Percentiles rank a stretch among this genome's conserved stretches.
Evolutionary conservation across 73 alveolate species (phyloP).

Genomic region (Blepharisma japonicum): DNA sequence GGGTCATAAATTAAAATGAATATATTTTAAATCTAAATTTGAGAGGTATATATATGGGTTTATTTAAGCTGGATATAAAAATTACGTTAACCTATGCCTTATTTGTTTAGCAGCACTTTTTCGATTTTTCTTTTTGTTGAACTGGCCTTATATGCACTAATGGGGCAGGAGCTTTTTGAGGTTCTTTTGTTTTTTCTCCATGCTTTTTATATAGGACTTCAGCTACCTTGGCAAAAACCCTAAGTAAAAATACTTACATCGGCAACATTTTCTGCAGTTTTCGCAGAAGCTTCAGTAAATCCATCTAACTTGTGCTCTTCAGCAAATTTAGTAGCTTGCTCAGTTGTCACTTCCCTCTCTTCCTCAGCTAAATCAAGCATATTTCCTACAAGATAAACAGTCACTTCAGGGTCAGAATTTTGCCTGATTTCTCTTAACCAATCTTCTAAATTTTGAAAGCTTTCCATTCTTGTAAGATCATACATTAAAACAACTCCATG

Average conservation of each 20-base stretch:
- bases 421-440: constrained; percentile 50
- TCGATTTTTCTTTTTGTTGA: background rate
- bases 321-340: background rate
- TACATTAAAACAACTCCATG: constrained; percentile 86
- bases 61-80: too few relatives aligned
- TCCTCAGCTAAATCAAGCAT: constrained; percentile 53
- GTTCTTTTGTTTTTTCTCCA: background rate
- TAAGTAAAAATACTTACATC: constrained; percentile 8
- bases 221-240: constrained; percentile 24
- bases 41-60: too few relatives aligned
- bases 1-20: too few relatives aligned
- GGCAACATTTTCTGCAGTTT: constrained; percentile 29
- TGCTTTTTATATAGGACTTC: background rate
- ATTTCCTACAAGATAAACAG: constrained; percentile 48
- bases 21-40: too few relatives aligned
- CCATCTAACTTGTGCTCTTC: constrained; percentile 19
- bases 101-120: background rate
- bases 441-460: constrained; percentile 47
- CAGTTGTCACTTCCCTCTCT: constrained; percentile 36
- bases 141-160: constrained; percentile 4
- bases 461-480: constrained; percentile 71
- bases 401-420: constrained; percentile 38
- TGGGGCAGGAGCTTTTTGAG: background rate
- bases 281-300: constrained; percentile 22
- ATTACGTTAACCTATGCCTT: too few relatives aligned